Conservation (phyloP, 2,329 filamentous ascomycete species). For the Ophiosphaerella herpotricha region DNA sequence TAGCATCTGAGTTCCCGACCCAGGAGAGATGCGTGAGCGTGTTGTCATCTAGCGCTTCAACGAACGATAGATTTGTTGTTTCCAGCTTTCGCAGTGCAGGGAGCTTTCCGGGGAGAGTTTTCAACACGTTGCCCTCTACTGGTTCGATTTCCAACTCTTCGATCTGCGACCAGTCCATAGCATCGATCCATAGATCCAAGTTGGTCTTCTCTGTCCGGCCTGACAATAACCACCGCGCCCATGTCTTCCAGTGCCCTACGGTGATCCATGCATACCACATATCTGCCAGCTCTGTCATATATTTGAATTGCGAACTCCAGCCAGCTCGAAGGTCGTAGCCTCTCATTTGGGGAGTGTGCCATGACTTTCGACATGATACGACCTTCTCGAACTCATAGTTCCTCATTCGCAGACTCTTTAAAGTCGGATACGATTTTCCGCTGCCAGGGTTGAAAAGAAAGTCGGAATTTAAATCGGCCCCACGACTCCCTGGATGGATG, state of each 20-base stretch:
- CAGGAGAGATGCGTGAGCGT: conserved; percentile 10
- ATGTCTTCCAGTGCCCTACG: background rate
- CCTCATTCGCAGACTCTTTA: conserved; percentile 10
- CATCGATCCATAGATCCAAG: conserved; percentile 16
- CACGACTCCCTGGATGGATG: conserved; percentile 6
- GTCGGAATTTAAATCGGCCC: conserved; percentile 3
- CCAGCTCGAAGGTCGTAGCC: background rate
- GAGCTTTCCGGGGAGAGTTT: background rate
- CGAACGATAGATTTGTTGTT: conserved; percentile 7
- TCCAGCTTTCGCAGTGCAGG: conserved; percentile 4
- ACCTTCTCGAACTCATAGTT: conserved; percentile 8
- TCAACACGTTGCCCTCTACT: background rate
- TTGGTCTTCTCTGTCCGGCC: conserved; percentile 9
- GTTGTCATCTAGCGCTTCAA: conserved; percentile 6
- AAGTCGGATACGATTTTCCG: conserved; percentile 12
- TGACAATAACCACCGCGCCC: background rate
- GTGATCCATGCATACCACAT: background rate
- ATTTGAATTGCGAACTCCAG: background rate
- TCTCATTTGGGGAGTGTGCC: background rate
- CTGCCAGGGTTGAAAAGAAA: conserved; percentile 15
- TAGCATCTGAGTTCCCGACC: background rate
- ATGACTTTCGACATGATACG: background rate
- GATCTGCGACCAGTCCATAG: conserved; percentile 15
- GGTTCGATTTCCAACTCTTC: conserved; percentile 7
- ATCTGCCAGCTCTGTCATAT: background rate